A percentile compares a stretch with the other conserved stretches of the same genome.
Conservation (phyloP, 2,329 filamentous ascomycete genomes). For the Fusarium sp. region DNA sequence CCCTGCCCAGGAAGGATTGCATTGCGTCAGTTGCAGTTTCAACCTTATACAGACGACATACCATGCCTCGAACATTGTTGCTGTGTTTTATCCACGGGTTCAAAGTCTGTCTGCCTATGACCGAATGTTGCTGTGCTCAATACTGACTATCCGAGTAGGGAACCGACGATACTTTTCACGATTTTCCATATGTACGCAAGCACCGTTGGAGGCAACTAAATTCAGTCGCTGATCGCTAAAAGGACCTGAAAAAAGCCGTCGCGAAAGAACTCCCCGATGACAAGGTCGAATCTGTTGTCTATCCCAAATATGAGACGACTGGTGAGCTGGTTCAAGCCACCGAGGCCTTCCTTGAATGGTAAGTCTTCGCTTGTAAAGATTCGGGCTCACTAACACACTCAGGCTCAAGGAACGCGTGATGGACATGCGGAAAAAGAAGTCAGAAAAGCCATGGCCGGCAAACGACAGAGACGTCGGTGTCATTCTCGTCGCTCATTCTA, state of each 20-base stretch:
- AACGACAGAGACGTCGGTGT: slow-evolving; percentile 84
- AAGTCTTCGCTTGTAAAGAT: neutral
- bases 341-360: slow-evolving; percentile 62
- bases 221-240: neutral
- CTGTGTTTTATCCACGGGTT: slow-evolving; percentile 83
- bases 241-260: slow-evolving; percentile 70
- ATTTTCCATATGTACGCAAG: slow-evolving; percentile 66
- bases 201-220: too few relatives aligned
- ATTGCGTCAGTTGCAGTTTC: neutral
- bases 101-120: slow-evolving; percentile 53
- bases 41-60: neutral
- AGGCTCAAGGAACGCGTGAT: slow-evolving; percentile 87
- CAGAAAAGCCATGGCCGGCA: slow-evolving; percentile 79
- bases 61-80: slow-evolving; percentile 69
- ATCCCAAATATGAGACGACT: slow-evolving; percentile 79
- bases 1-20: neutral
- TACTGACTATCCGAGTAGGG: slow-evolving; percentile 58
- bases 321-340: slow-evolving; percentile 71
- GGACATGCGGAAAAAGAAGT: slow-evolving; percentile 77
- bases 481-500: slow-evolving; percentile 85
- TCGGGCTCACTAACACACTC: neutral
- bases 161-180: slow-evolving; percentile 75
- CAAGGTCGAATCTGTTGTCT: slow-evolving; percentile 71
- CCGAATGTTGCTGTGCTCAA: too few relatives aligned
- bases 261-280: slow-evolving; percentile 70